Conservation (phyloP, 805 yeast species). For the Ogataea populi-albae region DNA sequence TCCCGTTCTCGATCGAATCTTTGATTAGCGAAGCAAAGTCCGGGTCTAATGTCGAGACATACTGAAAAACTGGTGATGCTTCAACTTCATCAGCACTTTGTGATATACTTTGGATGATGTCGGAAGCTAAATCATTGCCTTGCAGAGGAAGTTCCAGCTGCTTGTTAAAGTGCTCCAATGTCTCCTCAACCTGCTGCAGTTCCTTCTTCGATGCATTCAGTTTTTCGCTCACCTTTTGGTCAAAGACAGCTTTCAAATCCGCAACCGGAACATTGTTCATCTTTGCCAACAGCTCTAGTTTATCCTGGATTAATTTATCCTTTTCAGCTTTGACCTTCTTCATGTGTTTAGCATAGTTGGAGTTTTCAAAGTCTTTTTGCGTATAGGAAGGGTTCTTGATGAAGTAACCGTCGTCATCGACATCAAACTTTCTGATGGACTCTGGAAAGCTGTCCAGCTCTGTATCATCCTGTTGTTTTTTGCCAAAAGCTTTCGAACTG, state of each 20-base stretch:
- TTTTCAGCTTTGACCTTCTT: slow-evolving; percentile 19
- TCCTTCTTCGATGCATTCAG: slow-evolving; percentile 5
- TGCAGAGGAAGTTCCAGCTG: slow-evolving; percentile 16
- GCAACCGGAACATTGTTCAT: slow-evolving; percentile 18
- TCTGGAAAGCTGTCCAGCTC: slow-evolving; percentile 4
- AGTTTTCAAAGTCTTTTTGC: slow-evolving; percentile 21
- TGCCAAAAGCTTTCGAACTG: too few species aligned
- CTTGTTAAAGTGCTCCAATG: slow-evolving; percentile 16
- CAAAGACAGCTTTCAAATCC: slow-evolving; percentile 20
- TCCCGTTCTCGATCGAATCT: slow-evolving; percentile 12
- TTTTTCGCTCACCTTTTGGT: slow-evolving; percentile 20
- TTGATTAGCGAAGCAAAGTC: slow-evolving; percentile 21
- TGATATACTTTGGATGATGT: slow-evolving; percentile 19
- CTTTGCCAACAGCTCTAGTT: slow-evolving; percentile 24
- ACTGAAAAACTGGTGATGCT: slow-evolving; percentile 21
- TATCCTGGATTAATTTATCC: slow-evolving; percentile 23
- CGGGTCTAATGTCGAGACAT: slow-evolving; percentile 18
- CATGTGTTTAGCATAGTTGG: slow-evolving; percentile 21
- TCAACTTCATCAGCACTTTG: slow-evolving; percentile 18
- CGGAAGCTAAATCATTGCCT: slow-evolving; percentile 16
- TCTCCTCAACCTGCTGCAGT: slow-evolving; percentile 10
- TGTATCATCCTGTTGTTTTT: too few species aligned
- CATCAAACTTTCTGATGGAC: slow-evolving; percentile 14
- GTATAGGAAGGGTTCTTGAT: slow-evolving; percentile 18
- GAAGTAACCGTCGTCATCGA: slow-evolving; percentile 26